These are phyloP conservation scores for Lactarius evosmus DNA, from an alignment of 768 basidiomycete species.

Conservation along the genomic window DNA sequence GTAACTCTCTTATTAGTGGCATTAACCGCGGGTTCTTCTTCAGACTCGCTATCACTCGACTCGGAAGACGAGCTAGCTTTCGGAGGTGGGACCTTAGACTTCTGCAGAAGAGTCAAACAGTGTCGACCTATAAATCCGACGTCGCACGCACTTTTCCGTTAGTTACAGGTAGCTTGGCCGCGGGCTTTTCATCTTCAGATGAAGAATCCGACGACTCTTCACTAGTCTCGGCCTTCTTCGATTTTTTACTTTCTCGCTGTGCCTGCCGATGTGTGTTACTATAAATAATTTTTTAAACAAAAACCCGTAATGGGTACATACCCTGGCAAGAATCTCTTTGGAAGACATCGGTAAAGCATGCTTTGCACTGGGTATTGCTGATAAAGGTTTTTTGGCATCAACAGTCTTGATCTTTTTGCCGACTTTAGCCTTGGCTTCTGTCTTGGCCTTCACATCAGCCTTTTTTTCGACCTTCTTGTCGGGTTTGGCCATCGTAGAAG, in stretches of 20 bases:
- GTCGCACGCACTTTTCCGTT: constrained; percentile 17
- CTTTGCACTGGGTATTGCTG: constrained; percentile 26
- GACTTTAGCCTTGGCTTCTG: constrained; percentile 33
- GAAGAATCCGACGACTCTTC: constrained; percentile 36
- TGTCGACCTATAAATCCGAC: not conserved
- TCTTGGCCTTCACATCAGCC: constrained; percentile 39
- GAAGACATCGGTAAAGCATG: constrained; percentile 37
- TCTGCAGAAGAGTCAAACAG: constrained; percentile 17
- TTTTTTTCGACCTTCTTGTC: constrained; percentile 42
- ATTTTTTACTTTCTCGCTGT: constrained; percentile 25
- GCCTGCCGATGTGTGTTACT: not conserved
- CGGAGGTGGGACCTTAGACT: constrained; percentile 34
- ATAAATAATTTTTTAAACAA: not conserved
- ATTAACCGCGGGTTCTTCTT: not conserved
- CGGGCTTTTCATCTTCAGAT: constrained; percentile 41
- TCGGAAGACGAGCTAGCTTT: constrained; percentile 30
- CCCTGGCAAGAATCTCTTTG: constrained; percentile 45
- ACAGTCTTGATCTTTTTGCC: constrained; percentile 40
- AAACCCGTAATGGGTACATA: constrained; percentile 4
- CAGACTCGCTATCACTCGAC: constrained; percentile 26
- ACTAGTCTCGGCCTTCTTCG: constrained; percentile 30
- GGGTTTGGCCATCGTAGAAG: constrained; percentile 39
- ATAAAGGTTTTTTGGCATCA: constrained; percentile 29
- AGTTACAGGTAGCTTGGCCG: constrained; percentile 27
- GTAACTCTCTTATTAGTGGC: not conserved